Base-by-base conservation (phyloP, 2,329 filamentous ascomycete species). In the Myotisia sp. region DNA sequence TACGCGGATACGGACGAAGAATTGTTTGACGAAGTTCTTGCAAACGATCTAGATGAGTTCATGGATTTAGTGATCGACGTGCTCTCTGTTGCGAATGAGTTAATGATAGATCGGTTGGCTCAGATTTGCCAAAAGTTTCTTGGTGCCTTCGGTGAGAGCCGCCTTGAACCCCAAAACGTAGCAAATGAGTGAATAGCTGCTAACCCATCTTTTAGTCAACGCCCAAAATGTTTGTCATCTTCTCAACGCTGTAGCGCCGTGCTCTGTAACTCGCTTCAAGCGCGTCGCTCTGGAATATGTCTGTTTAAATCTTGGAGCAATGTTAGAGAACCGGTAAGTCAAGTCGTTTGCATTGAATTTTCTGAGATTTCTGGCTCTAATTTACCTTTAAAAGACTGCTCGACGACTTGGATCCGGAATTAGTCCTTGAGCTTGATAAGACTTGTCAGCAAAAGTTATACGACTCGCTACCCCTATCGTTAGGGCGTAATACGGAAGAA, bases 31-130 rank as follows among this genome's bases (percentile, higher is more conserved):
- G 66, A 79, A 20, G 70, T 90, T 4, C 70, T 79, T 10, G 70
- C 72, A 22, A 62, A 71, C 10, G 76, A 77, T 40, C 58, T 92
- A 4, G 85, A 94, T 44, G 79, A 85, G 29, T 85, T 93, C 42
- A 74, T 86, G 3, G 85, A 95, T 46, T 64, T 90, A n/a, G 69
- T 94, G 6, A 70, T 95, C 59, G 85, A 93, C 46, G 81, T 95
- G 28, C 78, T 95, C 70, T 75, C 75, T 37, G 78, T 83, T 34
- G 84, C 86, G 8, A 90, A 98, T 51, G 87, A 98, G 55, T 63
- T 98, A 37, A 94, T 98, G 86, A 69, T 98, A 29, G 85, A 94
- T 52, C 71, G 86, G 5, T 62, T 98, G 4, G 84, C 83, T 4
- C 82, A 93, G 52, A 75, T 92, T 18, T 95, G 90, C 53, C 90